phyloP scores from a whole-genome alignment of 345 rosid genomes.

The Pseudoturritis turrita region DNA sequence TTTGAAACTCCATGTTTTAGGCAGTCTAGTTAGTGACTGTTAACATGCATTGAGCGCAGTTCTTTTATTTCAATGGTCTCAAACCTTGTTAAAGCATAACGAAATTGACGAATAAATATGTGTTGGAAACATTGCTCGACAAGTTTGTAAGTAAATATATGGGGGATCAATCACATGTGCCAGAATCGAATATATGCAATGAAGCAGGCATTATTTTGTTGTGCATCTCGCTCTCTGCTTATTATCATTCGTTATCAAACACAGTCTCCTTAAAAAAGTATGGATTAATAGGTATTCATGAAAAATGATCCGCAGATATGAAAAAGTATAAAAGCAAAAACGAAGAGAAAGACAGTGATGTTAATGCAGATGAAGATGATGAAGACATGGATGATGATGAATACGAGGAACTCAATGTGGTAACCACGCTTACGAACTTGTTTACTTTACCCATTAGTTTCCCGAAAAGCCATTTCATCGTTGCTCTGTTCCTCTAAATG shows the following conservation, averaged over 20 bases:
- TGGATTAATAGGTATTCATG: neutral
- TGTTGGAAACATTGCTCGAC: neutral
- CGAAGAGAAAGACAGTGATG: slow-evolving; percentile 46
- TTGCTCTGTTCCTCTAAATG: neutral
- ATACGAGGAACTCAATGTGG: slow-evolving; percentile 57
- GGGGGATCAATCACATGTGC: neutral
- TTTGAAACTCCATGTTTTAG: neutral
- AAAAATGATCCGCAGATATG: slow-evolving; percentile 29
- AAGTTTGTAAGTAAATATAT: neutral
- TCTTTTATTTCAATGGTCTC: neutral
- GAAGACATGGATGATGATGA: slow-evolving; percentile 69
- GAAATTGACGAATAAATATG: neutral
- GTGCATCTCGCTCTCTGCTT: neutral
- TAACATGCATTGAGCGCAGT: neutral
- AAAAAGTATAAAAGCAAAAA: slow-evolving; percentile 30
- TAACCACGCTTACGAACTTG: slow-evolving; percentile 17
- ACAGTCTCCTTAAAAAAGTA: neutral
- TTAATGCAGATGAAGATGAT: slow-evolving; percentile 50
- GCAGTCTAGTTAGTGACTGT: neutral
- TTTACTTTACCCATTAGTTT: neutral
- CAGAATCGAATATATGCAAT: neutral
- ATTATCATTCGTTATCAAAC: neutral
- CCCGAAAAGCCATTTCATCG: neutral
- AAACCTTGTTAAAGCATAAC: neutral
- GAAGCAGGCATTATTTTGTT: neutral